Percentiles rank a stretch among this genome's conserved stretches.
Conservation (phyloP, 768 basidiomycete genomes). For the Pleurotus sapidus region DNA sequence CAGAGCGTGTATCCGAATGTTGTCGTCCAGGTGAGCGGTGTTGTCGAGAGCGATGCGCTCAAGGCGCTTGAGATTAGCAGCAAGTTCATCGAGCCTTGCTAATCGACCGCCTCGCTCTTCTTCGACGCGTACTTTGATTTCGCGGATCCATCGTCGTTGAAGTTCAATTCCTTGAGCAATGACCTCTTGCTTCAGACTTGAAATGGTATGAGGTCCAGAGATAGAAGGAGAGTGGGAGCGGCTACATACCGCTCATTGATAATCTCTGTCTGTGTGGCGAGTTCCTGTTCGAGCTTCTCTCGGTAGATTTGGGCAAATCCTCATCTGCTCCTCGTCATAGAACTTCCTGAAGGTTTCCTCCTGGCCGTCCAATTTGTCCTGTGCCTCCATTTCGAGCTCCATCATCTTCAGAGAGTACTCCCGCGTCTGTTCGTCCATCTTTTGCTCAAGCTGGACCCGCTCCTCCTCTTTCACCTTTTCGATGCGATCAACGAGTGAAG, state of each 20-base stretch:
- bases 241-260: slow-evolving; percentile 85
- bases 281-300: slow-evolving; percentile 81
- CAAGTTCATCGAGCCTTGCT: slow-evolving; percentile 91
- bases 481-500: slow-evolving; percentile 71
- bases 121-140: slow-evolving; percentile 94
- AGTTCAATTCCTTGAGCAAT: slow-evolving; percentile 96
- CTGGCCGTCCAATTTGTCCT: slow-evolving; percentile 81
- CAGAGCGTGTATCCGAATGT: slow-evolving; percentile 85
- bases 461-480: slow-evolving; percentile 81
- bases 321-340: slow-evolving; percentile 74
- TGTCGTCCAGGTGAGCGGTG: slow-evolving; percentile 87
- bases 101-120: slow-evolving; percentile 94
- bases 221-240: background rate
- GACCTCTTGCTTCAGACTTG: slow-evolving; percentile 89
- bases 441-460: slow-evolving; percentile 54
- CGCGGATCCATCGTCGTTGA: slow-evolving; percentile 94
- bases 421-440: slow-evolving; percentile 77
- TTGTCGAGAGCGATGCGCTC: slow-evolving; percentile 92
- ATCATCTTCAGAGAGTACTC: slow-evolving; percentile 82
- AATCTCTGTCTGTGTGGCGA: slow-evolving; percentile 84
- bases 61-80: slow-evolving; percentile 85
- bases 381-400: slow-evolving; percentile 81
- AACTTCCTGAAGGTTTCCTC: slow-evolving; percentile 83
- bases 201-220: background rate
- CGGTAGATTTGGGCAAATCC: slow-evolving; percentile 77